A percentile compares a stretch with the other conserved stretches of the same genome.
Conservation (phyloP, 805 yeast species). For the Wickerhamiella parazyma region DNA sequence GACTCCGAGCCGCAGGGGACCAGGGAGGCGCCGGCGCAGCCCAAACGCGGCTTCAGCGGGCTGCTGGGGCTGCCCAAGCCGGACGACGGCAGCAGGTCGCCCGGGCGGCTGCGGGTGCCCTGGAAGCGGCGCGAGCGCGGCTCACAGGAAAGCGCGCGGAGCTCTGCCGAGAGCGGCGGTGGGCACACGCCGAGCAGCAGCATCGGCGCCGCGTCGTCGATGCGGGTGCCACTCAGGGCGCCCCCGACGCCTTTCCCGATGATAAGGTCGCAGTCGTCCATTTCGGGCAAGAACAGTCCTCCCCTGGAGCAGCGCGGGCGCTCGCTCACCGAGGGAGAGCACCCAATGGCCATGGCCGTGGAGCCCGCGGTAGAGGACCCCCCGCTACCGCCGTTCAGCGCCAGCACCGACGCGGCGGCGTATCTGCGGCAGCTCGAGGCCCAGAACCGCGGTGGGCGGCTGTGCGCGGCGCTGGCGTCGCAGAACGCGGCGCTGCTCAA, state of each 20-base stretch:
- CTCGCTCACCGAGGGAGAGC: conserved; percentile 5
- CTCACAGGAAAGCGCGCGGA: conserved; percentile 3
- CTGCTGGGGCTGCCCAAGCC: not conserved
- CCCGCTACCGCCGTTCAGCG: conserved; percentile 4
- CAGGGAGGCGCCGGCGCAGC: not conserved
- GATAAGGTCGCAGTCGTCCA: conserved; percentile 2
- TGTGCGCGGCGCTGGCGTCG: conserved; percentile 16
- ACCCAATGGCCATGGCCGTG: not conserved
- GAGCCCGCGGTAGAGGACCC: not conserved
- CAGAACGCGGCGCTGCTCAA: conserved; percentile 8
- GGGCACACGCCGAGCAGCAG: conserved; percentile 1
- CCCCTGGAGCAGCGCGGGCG: conserved; percentile 1
- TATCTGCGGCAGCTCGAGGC: not conserved
- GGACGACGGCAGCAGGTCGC: conserved; percentile 4
- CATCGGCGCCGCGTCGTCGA: not conserved
- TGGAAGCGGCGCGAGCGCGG: conserved; percentile 7
- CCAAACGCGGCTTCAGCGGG: not conserved
- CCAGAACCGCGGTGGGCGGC: conserved; percentile 4
- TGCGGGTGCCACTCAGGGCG: not conserved
- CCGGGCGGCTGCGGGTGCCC: conserved; percentile 6
- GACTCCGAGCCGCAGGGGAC: not conserved
- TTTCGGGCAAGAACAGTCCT: not conserved
- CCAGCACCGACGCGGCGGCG: not conserved
- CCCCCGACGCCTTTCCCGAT: conserved; percentile 5
- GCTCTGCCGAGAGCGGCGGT: not conserved